A percentile compares a stretch with the other conserved stretches of the same genome.
Evolutionary conservation across 2,329 filamentous ascomycete genomes (phyloP).

Genomic region (Fusarium humuli): DNA sequence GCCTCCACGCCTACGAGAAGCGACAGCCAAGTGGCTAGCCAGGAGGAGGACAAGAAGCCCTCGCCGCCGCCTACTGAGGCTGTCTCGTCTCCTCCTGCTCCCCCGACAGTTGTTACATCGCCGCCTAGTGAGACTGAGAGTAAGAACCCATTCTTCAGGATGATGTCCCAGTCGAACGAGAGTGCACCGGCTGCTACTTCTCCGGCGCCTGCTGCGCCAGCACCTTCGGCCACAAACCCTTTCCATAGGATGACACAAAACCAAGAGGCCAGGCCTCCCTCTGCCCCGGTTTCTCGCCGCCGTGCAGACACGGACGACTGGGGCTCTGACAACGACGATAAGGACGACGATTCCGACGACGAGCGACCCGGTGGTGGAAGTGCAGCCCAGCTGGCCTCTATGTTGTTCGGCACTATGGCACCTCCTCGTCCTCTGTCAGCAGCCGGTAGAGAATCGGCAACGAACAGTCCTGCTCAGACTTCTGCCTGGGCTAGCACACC

Average conservation of each 20-base stretch:
- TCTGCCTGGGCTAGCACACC: conserved; percentile 56
- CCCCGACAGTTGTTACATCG: conserved; percentile 64
- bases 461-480: conserved; percentile 53
- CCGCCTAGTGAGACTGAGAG: conserved; percentile 77
- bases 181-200: conserved; percentile 57
- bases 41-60: conserved; percentile 65
- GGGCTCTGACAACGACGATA: conserved; percentile 77
- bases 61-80: conserved; percentile 61
- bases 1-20: conserved; percentile 68
- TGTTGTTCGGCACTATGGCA: conserved; percentile 96
- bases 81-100: conserved; percentile 54
- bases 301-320: conserved; percentile 76
- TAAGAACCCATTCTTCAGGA: conserved; percentile 95
- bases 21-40: conserved; percentile 63
- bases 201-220: conserved; percentile 53
- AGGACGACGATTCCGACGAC: conserved; percentile 69
- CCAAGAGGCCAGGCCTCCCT: conserved; percentile 66
- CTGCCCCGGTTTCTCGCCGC: conserved; percentile 64
- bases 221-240: conserved; percentile 77
- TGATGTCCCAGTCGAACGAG: conserved; percentile 78
- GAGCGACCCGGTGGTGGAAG: conserved; percentile 82
- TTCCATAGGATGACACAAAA: conserved; percentile 89
- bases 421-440: conserved; percentile 90
- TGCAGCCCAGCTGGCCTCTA: conserved; percentile 92
- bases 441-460: conserved; percentile 74